Evolutionary conservation across 129 eudicot genomes (phyloP).

Genomic region (Ambrosia artemisiifolia): DNA sequence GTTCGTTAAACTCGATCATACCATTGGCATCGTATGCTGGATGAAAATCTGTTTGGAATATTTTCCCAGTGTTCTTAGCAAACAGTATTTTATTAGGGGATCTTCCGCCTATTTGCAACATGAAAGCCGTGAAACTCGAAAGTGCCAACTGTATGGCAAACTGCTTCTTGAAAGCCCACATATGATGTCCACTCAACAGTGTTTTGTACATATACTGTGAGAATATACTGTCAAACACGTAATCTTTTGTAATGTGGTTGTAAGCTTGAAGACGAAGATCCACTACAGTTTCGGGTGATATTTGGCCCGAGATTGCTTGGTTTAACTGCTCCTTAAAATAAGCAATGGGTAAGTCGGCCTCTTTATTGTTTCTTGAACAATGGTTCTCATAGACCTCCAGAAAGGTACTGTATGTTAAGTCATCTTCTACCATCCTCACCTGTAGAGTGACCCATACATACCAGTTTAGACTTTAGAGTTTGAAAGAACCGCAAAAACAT

Average conservation of each 20-base stretch:
- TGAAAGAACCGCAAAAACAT: not conserved
- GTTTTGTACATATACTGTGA: conserved; percentile 98
- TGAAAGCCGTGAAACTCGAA: conserved; percentile 85
- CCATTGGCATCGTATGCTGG: conserved; percentile 98
- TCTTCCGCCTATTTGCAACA: conserved; percentile 97
- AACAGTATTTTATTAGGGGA: conserved; percentile 94
- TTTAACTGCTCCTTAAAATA: conserved; percentile 92
- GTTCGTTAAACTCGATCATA: conserved; percentile 93
- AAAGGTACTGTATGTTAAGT: conserved; percentile 92
- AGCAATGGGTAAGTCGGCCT: conserved; percentile 89
- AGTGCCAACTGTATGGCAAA: conserved; percentile 96
- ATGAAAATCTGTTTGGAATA: conserved; percentile 96
- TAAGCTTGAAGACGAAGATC: conserved; percentile 98
- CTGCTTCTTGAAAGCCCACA: conserved; percentile 98
- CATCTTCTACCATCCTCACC: conserved; percentile 99
- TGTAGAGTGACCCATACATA: conserved; percentile 25
- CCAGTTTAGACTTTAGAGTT: conserved; percentile 20
- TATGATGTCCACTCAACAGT: conserved; percentile 70
- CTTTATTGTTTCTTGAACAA: conserved; percentile 92
- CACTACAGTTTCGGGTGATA: conserved; percentile 86
- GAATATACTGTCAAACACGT: conserved; percentile 76
- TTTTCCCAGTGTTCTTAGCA: conserved; percentile 92
- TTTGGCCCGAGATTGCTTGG: conserved; percentile 93
- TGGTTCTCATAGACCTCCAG: conserved; percentile 99
- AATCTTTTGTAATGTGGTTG: conserved; percentile 69